Evolutionary conservation across 2,329 filamentous ascomycete species (phyloP).

Genomic region (Pyrenochaeta sp.): DNA sequence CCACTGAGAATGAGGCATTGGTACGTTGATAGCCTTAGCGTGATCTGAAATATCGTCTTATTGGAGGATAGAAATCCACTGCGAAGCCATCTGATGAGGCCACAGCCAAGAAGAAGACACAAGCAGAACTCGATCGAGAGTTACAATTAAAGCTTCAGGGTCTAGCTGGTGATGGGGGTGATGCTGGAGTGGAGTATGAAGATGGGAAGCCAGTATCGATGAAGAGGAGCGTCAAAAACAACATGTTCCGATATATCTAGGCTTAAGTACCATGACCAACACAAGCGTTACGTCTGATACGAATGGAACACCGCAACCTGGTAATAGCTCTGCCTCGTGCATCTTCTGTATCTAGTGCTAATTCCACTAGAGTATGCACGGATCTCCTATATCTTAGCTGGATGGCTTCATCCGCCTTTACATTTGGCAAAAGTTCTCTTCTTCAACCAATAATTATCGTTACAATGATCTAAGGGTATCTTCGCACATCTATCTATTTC

Average conservation of each 20-base stretch:
- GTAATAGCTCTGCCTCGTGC: background rate
- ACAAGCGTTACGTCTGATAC: background rate
- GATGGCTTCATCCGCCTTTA: background rate
- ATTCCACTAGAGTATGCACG: background rate
- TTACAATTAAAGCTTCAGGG: conserved; percentile 71
- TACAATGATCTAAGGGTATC: background rate
- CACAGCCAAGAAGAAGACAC: conserved; percentile 59
- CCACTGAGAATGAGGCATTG: conserved; percentile 1
- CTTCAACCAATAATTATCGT: background rate
- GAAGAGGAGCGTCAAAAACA: conserved; percentile 76
- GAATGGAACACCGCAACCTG: background rate
- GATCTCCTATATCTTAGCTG: background rate
- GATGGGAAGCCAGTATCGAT: conserved; percentile 75
- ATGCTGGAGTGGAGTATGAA: conserved; percentile 77
- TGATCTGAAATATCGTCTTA: background rate
- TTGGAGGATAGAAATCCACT: conserved; percentile 14
- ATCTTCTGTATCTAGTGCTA: background rate
- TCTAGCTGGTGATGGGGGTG: conserved; percentile 74
- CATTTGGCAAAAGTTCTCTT: background rate
- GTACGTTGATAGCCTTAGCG: background rate
- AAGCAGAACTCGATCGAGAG: conserved; percentile 72
- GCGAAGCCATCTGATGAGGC: conserved; percentile 19
- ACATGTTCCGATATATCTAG: conserved; percentile 77
- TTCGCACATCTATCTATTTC: background rate
- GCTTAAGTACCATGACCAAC: background rate